Base-by-base conservation (phyloP, 306 rosid species). In the Casuarina glauca region DNA sequence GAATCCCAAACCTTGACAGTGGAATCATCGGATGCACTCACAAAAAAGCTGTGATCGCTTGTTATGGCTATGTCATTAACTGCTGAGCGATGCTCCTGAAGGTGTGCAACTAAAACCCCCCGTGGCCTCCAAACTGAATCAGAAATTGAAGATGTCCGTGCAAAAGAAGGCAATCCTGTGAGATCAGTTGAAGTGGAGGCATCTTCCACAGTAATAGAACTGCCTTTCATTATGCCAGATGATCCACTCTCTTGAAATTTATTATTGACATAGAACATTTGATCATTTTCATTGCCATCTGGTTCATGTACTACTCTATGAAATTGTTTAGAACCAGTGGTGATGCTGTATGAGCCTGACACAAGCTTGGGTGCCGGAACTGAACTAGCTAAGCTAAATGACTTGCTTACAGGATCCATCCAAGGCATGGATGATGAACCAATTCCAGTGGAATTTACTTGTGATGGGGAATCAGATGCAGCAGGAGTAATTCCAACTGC, bases 121-220 rank as follows among this genome's bases (percentile, higher is more conserved):
- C 92, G 93, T 3, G 98, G 98, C 83, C 92, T 89, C 98, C 98
- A 95, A 70, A 97, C 98, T 61, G 97, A 91, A 81, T 95, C 97
- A 46, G 93, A 86, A 77, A 89, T 78, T 50, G 95, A 80, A 48
- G 91, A 78, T 51, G 91, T 74, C 78, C 93, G 88, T 72, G 90
- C 61, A 83, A 89, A 84, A 78, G 97, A 78, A 41, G 92, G 88
- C 83, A 85, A 76, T 86, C 89, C 89, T 48, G 93, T 81, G 54
- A 78, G 67, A 88, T 92, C 98, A 57, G 90, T 84, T 76, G 86
- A 81, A 36, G 82, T 54, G 70, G 91, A 72, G 77, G 85, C 82
- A 87, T 87, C 98, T 82, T 92, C 97, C 64, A 60, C 57, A 36
- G 89, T 19, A 46, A 82, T 69, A 69, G 93, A 79, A 72, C 86